Evolutionary conservation across 2,329 filamentous ascomycete genomes (phyloP), one percentile per base, ranked within the genome.

Genomic region (Gnomoniopsis smithogilvyi): DNA sequence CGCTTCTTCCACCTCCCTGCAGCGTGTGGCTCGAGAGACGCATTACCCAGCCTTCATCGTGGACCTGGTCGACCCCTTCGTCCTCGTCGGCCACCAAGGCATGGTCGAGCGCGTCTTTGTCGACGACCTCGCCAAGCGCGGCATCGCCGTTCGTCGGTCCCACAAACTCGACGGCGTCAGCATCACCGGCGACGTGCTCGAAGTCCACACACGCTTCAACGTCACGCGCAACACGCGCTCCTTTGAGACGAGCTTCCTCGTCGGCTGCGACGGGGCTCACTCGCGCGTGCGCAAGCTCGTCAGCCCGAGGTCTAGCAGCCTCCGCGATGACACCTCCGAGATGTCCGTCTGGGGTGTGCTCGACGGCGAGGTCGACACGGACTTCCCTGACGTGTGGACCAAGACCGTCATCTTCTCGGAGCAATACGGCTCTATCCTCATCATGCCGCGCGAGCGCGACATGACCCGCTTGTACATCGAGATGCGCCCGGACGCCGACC

Each of bases 331-430:
- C 68, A 82, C 86, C n/a, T 76, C 79, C 61, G 72, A 78, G 14
- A 77, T 79, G 21, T 77, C 83, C 38, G 69, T 73, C 6, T 91
- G 88, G 88, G 88, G 87, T 57, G 88, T 91, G 2, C 74, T 91
- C 3, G 88, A 91, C 68, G 88, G 87, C 64, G 83, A 85, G 68
- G 73, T 91, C 11, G 83, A 88, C 47, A 91, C 88, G 8, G 80
- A 90, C 68, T 91, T 91, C 65, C 88, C 88, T 1, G 88, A 91
- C 66, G 82, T 91, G 51, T 91, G 87, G 87, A 88, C 84, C 70
- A 91, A 91, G 73, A 86, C 87, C 0, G 80, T 89, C 0, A 79
- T 90, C 8, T 87, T 87, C 64, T 87, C 85, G 2, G 83, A 90
- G 62, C 78, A 83, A 60, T 78, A 84, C 48, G 88, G 88, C 2